phyloP scores from a whole-genome alignment of 805 yeast genomes.

The Yarrowia sp. region DNA sequence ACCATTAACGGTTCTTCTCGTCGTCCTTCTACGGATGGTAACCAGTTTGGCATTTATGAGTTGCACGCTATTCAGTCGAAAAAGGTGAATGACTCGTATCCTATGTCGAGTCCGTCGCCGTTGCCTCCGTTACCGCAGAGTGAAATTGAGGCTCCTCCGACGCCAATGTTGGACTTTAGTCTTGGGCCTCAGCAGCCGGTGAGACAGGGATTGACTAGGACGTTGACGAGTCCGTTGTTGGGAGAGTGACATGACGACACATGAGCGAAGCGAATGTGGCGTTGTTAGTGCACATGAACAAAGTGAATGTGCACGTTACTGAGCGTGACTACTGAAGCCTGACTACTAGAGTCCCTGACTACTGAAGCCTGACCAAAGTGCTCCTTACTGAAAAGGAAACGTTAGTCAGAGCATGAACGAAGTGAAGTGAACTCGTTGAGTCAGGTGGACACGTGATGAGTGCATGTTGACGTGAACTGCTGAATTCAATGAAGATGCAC shows the following conservation, averaged over 20 bases:
- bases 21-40: background rate
- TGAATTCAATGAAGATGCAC: too few species aligned
- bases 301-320: too few species aligned
- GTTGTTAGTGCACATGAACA: too few species aligned
- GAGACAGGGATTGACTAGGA: background rate
- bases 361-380: too few species aligned
- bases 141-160: background rate
- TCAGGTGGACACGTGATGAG: too few species aligned
- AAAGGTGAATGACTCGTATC: background rate
- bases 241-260: background rate
- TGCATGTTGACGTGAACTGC: too few species aligned
- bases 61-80: constrained; percentile 13
- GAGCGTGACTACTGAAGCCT: too few species aligned
- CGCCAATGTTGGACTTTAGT: constrained; percentile 15
- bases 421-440: too few species aligned
- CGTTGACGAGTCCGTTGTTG: background rate
- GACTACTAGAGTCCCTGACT: too few species aligned
- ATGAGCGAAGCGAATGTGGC: background rate
- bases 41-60: constrained; percentile 5
- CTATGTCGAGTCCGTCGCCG: background rate
- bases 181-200: background rate
- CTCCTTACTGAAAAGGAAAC: too few species aligned
- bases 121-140: background rate
- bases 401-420: too few species aligned
- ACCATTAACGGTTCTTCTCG: constrained; percentile 8